Percentiles rank a stretch among this genome's conserved stretches.
These are phyloP conservation scores for Aspergillus sp. DNA, from an alignment of 2,329 filamentous ascomycete species.

Conservation along the genomic window DNA sequence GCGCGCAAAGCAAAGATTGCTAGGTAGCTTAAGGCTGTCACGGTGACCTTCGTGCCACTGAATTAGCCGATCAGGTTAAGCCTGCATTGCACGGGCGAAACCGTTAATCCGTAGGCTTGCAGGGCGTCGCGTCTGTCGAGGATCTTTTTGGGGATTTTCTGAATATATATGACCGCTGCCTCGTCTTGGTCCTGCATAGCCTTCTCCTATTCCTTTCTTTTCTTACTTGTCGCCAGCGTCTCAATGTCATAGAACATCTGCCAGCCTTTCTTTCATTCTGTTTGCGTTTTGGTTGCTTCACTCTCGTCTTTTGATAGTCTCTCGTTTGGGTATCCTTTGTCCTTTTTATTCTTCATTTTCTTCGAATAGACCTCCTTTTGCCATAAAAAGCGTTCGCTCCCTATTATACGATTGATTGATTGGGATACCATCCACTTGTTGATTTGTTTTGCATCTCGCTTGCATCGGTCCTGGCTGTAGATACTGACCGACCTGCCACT, in stretches of 20 bases:
- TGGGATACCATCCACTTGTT: background rate
- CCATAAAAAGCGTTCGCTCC: background rate
- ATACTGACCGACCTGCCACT: constrained; percentile 3
- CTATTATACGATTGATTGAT: background rate
- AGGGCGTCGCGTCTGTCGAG: background rate
- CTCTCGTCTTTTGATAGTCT: constrained; percentile 16
- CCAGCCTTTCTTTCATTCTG: constrained; percentile 20
- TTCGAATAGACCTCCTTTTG: constrained; percentile 7
- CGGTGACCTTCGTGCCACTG: constrained; percentile 14
- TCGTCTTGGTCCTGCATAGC: background rate
- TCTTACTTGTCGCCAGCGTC: constrained; percentile 15
- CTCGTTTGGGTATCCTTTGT: constrained; percentile 9
- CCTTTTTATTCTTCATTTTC: constrained; percentile 8
- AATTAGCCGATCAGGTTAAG: constrained; percentile 16
- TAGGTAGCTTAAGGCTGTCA: constrained; percentile 11
- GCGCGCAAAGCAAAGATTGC: constrained; percentile 4
- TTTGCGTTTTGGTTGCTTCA: constrained; percentile 20
- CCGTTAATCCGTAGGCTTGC: constrained; percentile 17
- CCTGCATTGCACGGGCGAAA: constrained; percentile 22
- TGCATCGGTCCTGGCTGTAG: constrained; percentile 7
- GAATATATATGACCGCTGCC: constrained; percentile 14
- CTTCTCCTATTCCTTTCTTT: constrained; percentile 9
- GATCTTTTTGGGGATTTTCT: background rate
- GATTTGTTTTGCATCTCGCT: background rate
- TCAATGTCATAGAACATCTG: constrained; percentile 30